Base-by-base conservation (phyloP, 2,329 filamentous ascomycete genomes). In the Botrytis medusae region DNA sequence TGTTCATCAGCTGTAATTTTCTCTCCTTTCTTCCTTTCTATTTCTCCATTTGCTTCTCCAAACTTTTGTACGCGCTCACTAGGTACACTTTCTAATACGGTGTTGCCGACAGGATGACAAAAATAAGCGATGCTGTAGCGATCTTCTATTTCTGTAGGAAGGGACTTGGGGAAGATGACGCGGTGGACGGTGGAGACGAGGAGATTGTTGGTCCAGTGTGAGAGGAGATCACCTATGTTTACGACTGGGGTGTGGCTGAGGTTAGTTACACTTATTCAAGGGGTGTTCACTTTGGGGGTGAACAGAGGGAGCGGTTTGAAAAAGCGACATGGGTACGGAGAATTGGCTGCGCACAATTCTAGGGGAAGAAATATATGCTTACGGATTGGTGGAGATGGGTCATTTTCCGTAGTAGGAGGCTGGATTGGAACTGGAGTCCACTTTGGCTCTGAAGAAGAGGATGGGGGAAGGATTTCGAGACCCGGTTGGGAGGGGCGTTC, bases 201-300 rank as follows among this genome's bases (percentile, higher is more conserved):
- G 64, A 98, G 83, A 0, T 95, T 94, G 76, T 92, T 92, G 1
- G 96, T 98, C 95, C 95, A 98, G 82, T 97, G 96, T 48, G 90
- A 92, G 22, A 93, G 83, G 48, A 92, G 77, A 79, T 93, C 91
- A 0, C 90, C 91, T n/a, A 93, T 92, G 75, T 92, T 92, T 22
- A 92, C 87, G 4, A 91, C 80, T n/a, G 89, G 93, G 1, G 92
- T 95, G n/a, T 89, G 91, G 59, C 85, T 87, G 14, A 84, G 84
- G 2, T 63, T 32, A 32, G 61, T 32, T 32, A 29, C 6, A 29
- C 18, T 18, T 44, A 10, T 32, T 63, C 9, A 12, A 7, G n/a
- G 61, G n/a, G 40, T 4, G 16, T 57, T 16, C 14, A 9, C 18
- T 29, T 59, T n/a, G 16, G 25, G 37, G 16, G 22, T n/a, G 37